A percentile compares a stretch with the other conserved stretches of the same genome.
These are phyloP conservation scores for Microcos paniculata DNA, from an alignment of 345 rosid species.

Conservation along the genomic window DNA sequence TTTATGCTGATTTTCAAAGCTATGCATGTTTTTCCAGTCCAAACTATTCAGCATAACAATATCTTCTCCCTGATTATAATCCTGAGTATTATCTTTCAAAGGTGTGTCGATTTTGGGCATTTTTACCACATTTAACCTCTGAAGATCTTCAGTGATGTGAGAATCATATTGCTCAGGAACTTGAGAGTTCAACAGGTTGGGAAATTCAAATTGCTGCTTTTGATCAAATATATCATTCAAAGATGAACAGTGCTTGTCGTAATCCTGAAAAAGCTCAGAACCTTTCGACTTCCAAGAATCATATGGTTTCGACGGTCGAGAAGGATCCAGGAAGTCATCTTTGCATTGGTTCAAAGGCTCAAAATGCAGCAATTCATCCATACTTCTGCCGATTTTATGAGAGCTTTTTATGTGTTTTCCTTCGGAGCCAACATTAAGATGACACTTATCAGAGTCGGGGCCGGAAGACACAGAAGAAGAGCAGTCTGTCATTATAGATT, in stretches of 20 bases:
- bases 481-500: constrained; percentile 86
- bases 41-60: constrained; percentile 21
- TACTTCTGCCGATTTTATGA: constrained; percentile 28
- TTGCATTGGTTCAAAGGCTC: constrained; percentile 35
- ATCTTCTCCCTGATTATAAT: constrained; percentile 35
- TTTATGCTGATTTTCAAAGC: constrained; percentile 32
- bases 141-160: constrained; percentile 22
- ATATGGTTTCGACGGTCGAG: constrained; percentile 30
- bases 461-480: constrained; percentile 87
- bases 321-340: constrained; percentile 34
- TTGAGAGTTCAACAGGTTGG: constrained; percentile 25
- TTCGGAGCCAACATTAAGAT: constrained; percentile 37
- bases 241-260: constrained; percentile 34
- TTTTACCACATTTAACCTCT: constrained; percentile 21
- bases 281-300: constrained; percentile 44
- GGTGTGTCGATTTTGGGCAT: constrained; percentile 31
- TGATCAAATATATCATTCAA: constrained; percentile 36
- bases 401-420: constrained; percentile 35
- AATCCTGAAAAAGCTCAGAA: constrained; percentile 33
- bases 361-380: constrained; percentile 43
- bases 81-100: constrained; percentile 27
- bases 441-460: constrained; percentile 55
- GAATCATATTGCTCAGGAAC: constrained; percentile 17
- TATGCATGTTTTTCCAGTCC: constrained; percentile 30
- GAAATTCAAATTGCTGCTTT: constrained; percentile 34